Evolutionary conservation across 805 yeast species (phyloP).

Genomic region (Nakazawaea pomicola): DNA sequence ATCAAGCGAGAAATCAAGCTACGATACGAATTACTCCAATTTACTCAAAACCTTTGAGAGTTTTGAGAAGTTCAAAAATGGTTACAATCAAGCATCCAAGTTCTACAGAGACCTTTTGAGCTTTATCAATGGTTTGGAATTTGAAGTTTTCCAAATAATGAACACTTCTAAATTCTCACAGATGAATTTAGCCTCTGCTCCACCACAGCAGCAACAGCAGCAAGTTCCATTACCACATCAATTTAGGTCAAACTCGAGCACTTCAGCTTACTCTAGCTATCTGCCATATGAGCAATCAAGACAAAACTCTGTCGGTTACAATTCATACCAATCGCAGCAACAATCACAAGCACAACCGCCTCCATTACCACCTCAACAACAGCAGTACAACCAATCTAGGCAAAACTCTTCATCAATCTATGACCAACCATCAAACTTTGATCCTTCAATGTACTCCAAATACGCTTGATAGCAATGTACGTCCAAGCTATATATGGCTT

Average conservation of each 20-base stretch:
- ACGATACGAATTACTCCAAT: slow-evolving; percentile 33
- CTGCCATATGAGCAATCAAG: slow-evolving; percentile 17
- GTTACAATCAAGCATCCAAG: slow-evolving; percentile 53
- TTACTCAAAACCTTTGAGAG: slow-evolving; percentile 45
- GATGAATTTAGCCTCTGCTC: slow-evolving; percentile 17
- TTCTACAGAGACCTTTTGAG: slow-evolving; percentile 54
- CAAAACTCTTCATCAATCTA: slow-evolving; percentile 23
- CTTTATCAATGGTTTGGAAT: slow-evolving; percentile 26
- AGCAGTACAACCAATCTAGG: slow-evolving; percentile 17
- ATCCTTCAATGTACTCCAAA: slow-evolving; percentile 39
- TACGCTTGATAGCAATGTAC: slow-evolving; percentile 15
- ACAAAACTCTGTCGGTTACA: slow-evolving; percentile 15
- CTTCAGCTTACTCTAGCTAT: slow-evolving; percentile 17
- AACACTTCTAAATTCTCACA: slow-evolving; percentile 9
- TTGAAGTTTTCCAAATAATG: slow-evolving; percentile 24
- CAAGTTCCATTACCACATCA: slow-evolving; percentile 13
- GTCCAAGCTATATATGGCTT: too few relatives aligned
- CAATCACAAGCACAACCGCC: slow-evolving; percentile 16
- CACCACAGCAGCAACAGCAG: slow-evolving; percentile 14
- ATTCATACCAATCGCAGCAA: slow-evolving; percentile 10
- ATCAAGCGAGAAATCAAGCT: slow-evolving; percentile 31
- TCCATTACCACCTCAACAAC: slow-evolving; percentile 21
- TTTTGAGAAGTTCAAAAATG: slow-evolving; percentile 57
- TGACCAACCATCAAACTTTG: slow-evolving; percentile 45
- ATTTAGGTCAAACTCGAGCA: slow-evolving; percentile 13